Percentiles rank a stretch among this genome's conserved stretches.
phyloP scores from a whole-genome alignment of 192 early-diverging fungal species.

The Backusella australiensis region DNA sequence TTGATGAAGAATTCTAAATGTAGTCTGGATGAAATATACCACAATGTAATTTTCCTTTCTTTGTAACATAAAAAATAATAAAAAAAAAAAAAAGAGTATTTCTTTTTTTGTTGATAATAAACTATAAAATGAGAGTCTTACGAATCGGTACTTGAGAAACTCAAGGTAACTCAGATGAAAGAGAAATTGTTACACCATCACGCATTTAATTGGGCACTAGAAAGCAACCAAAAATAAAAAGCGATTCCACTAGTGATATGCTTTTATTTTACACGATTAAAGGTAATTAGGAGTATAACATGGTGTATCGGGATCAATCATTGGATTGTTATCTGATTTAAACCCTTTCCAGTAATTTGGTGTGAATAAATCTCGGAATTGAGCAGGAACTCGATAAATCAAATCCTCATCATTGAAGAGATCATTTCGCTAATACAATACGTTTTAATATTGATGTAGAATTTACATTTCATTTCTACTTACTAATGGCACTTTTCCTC shows the following conservation, averaged over 20 bases:
- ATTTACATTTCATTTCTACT: background rate
- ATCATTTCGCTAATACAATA: background rate
- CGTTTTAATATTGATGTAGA: background rate
- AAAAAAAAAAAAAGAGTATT: background rate
- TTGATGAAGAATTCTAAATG: conserved; percentile 28
- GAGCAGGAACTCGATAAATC: conserved; percentile 4
- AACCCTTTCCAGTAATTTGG: conserved; percentile 15
- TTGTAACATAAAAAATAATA: background rate
- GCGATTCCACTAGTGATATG: background rate
- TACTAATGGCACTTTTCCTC: conserved; percentile 19
- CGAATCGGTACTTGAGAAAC: too few relatives aligned
- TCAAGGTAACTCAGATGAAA: too few relatives aligned
- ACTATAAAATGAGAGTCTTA: background rate
- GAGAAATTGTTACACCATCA: too few relatives aligned
- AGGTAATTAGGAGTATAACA: background rate
- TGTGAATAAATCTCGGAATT: conserved; percentile 1
- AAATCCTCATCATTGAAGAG: background rate
- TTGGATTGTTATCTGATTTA: conserved; percentile 6
- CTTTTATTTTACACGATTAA: background rate
- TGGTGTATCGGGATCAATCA: background rate
- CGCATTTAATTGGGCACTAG: background rate
- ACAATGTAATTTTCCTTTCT: background rate
- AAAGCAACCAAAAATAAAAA: background rate
- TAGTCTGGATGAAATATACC: conserved; percentile 1
- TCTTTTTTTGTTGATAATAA: background rate